These are phyloP conservation scores for Tephrocybe sp. DNA, from an alignment of 768 basidiomycete genomes.

Conservation along the genomic window DNA sequence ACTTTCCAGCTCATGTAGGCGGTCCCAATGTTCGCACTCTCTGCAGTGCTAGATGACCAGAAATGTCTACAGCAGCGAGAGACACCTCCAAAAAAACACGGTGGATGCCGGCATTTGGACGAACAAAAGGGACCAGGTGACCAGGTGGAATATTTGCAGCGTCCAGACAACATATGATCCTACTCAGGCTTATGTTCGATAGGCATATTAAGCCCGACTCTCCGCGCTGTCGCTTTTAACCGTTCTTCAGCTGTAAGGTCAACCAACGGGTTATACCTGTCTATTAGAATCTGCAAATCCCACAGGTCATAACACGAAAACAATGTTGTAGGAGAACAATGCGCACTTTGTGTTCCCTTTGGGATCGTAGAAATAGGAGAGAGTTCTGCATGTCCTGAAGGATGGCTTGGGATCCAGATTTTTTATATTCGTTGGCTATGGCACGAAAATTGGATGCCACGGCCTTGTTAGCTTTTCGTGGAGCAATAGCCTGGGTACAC, in stretches of 20 bases:
- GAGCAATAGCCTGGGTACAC: constrained; percentile 25
- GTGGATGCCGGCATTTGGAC: too few relatives aligned
- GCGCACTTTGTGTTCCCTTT: constrained; percentile 71
- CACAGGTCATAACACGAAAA: background rate
- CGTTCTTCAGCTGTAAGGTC: constrained; percentile 80
- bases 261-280: constrained; percentile 83
- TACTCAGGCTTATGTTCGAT: constrained; percentile 32
- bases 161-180: background rate
- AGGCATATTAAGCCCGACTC: constrained; percentile 89
- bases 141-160: too few relatives aligned
- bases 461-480: constrained; percentile 36
- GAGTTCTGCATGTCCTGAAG: constrained; percentile 55
- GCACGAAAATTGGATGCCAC: constrained; percentile 53
- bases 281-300: constrained; percentile 64
- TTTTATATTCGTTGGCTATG: constrained; percentile 43
- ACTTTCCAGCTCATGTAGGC: too few relatives aligned
- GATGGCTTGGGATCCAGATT: constrained; percentile 25
- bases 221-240: constrained; percentile 77
- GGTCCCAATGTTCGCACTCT: too few relatives aligned
- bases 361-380: constrained; percentile 66
- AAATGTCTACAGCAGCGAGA: too few relatives aligned
- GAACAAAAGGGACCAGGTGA: too few relatives aligned
- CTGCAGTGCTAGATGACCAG: too few relatives aligned
- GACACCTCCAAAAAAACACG: too few relatives aligned
- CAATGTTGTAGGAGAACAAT: constrained; percentile 15